Evolutionary conservation across 768 basidiomycete genomes (phyloP), one percentile per base, ranked within the genome.

Genomic region (Postia placenta): DNA sequence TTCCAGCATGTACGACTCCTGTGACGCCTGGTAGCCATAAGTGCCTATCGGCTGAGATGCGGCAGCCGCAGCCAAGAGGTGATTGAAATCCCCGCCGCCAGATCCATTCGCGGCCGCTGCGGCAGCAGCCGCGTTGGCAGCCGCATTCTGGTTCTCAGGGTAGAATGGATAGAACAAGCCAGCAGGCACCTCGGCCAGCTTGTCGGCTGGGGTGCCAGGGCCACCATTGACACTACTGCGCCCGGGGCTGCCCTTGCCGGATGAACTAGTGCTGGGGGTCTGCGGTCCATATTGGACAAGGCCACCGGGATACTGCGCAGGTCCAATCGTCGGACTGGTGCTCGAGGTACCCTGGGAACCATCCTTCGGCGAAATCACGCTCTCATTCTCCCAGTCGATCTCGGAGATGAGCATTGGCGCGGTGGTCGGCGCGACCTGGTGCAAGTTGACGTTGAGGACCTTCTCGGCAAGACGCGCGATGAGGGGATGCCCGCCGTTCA

Each of bases 401-500:
- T 75, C 74, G 3, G 68, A 56, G 39, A 75, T 63, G 12, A 76
- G 61, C 53, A 70, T 61, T 47, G 59, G 73, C 27, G 66, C 56
- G 23, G 56, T 49, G 22, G 66, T 63, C 5, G 68, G 68, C 27
- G 74, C 72, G 38, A 85, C 76, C 27, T 76, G 72, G 56, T 78
- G 78, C n/a, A 91, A 71, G 61, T 85, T 77, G 42, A 85, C 81
- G 20, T 75, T 77, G 71, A 92, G 83, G 20, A 91, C 85, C 47
- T 81, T 80, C 66, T 90, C 87, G 0, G 86, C 89, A 42, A 92
- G 78, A 57, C 80, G 84, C 12, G 86, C 79, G 51, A 91, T 88
- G 45, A 91, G 78, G n/a, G 90, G 89, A 58, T 90, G 87, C 1
- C 81, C 83, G 38, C 86, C 87, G 38, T 81, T 82, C 47, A 79